Evolutionary conservation across 108 stramenopile genomes (phyloP), one percentile per base, ranked within the genome.

Genomic region (Cyclotella atomus): DNA sequence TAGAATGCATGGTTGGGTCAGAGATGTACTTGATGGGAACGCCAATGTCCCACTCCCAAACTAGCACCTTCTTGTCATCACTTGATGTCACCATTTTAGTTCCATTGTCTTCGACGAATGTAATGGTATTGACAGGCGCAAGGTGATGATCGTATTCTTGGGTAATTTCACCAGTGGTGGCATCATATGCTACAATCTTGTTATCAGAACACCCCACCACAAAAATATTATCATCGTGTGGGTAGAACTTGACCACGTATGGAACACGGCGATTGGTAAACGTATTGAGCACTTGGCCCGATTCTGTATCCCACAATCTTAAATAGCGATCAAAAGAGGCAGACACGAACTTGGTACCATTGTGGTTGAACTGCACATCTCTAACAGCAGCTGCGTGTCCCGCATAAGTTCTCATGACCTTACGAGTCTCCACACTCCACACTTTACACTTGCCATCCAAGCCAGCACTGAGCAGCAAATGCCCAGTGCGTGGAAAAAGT

Each of bases 61-160:
- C 95, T 32, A 99, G 68, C 0, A 98, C 79, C 82, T 98, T 99
- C 79, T 99, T 99, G 79, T 99, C 99, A 77, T 99, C 99, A 32
- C 91, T 87, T 15, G 93, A 97, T 34, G 93, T 92, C 34, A 99
- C 86, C 89, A 99, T 97, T 63, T 96, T 80, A 24, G 81, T 87
- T 32, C 83, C 94, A 55, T 90, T 69, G 72, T 97, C 95, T 81
- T 99, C 97, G 19, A 97, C 89, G 72, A 98, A 99, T 1, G 94
- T 87, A 68, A 99, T 92, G 15, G 98, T 89, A 83, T 98, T 99
- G 28, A 98, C 97, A 12, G 98, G 91, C 8, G 88, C 94, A 65
- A 99, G 84, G 81, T 99, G 99, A 84, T 99, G 96, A 73, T 98
- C 96, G 91, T 99, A 99, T 72, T 97, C 97, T 83, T 98, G 98